phyloP scores from a whole-genome alignment of 768 basidiomycete genomes.

The Termitomyces sp. region DNA sequence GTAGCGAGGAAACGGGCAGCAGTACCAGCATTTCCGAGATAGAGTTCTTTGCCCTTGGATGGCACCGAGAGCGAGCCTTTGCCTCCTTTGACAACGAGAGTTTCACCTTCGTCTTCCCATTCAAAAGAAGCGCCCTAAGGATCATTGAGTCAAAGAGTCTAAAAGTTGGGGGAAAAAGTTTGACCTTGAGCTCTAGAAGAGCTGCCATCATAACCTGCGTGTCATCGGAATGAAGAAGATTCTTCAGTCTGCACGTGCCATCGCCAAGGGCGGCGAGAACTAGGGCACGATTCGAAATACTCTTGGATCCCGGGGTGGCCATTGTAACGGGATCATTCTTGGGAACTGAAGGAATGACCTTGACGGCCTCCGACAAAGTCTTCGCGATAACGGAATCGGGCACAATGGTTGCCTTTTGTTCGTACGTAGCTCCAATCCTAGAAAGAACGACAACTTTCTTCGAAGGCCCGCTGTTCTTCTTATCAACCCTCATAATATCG shows the following conservation, averaged over 20 bases:
- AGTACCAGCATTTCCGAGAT: slow-evolving; percentile 96
- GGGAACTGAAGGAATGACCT: slow-evolving; percentile 68
- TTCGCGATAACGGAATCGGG: slow-evolving; percentile 77
- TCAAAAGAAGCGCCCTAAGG: slow-evolving; percentile 81
- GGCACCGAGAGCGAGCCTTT: slow-evolving; percentile 78
- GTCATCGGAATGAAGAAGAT: slow-evolving; percentile 94
- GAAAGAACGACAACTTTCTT: slow-evolving; percentile 95
- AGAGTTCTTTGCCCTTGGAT: slow-evolving; percentile 78
- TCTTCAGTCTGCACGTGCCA: slow-evolving; percentile 85
- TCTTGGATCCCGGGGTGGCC: slow-evolving; percentile 95
- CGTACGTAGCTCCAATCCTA: slow-evolving; percentile 87
- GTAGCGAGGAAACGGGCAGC: slow-evolving; percentile 97
- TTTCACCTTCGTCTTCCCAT: slow-evolving; percentile 97
- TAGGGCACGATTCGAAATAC: slow-evolving; percentile 91
- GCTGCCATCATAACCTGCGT: slow-evolving; percentile 99
- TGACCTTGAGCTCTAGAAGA: slow-evolving; percentile 79
- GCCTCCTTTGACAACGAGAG: slow-evolving; percentile 88
- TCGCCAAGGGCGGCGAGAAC: slow-evolving; percentile 89
- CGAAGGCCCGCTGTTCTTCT: slow-evolving; percentile 90
- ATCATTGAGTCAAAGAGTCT: neutral
- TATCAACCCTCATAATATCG: slow-evolving; percentile 95
- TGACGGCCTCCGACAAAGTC: slow-evolving; percentile 77
- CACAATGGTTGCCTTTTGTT: slow-evolving; percentile 87
- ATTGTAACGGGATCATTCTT: slow-evolving; percentile 58
- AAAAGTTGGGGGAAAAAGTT: slow-evolving; percentile 12